Percentiles rank a stretch among this genome's conserved stretches.
phyloP scores from a whole-genome alignment of 768 basidiomycete genomes.

The Suillus decipiens region DNA sequence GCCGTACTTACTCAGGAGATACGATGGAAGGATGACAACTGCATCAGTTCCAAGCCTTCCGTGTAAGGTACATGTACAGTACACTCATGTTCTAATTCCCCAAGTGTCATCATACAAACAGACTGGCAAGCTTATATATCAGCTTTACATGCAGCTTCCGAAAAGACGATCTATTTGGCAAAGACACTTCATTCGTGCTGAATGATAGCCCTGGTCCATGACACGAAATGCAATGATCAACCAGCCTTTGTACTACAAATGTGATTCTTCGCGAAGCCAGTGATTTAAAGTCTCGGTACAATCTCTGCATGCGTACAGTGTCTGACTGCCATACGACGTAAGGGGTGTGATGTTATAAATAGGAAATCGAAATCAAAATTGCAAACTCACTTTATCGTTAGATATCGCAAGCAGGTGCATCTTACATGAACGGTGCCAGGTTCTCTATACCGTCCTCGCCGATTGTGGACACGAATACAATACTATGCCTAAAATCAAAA shows the following conservation, averaged over 20 bases:
- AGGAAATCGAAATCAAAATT: no score
- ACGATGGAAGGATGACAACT: slow-evolving; percentile 54
- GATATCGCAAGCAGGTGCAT: no score
- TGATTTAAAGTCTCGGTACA: background rate
- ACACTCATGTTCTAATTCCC: background rate
- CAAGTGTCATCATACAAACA: background rate
- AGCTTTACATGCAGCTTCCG: background rate
- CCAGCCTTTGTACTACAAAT: background rate
- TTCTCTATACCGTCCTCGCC: no score
- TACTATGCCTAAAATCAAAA: no score
- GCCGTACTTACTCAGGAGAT: slow-evolving; percentile 67
- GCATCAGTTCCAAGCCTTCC: slow-evolving; percentile 14
- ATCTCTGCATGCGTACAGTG: no score
- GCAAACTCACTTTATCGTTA: no score
- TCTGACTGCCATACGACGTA: no score
- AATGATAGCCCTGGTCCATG: background rate
- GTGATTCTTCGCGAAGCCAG: background rate
- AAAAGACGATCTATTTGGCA: background rate
- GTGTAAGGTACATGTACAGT: background rate
- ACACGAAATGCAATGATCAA: background rate
- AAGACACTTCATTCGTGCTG: background rate
- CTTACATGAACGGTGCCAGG: no score
- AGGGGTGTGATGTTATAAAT: no score
- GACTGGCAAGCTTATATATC: background rate
- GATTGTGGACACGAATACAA: no score